Evolutionary conservation across 768 basidiomycete species (phyloP).

Genomic region (Lactarius psammicola): DNA sequence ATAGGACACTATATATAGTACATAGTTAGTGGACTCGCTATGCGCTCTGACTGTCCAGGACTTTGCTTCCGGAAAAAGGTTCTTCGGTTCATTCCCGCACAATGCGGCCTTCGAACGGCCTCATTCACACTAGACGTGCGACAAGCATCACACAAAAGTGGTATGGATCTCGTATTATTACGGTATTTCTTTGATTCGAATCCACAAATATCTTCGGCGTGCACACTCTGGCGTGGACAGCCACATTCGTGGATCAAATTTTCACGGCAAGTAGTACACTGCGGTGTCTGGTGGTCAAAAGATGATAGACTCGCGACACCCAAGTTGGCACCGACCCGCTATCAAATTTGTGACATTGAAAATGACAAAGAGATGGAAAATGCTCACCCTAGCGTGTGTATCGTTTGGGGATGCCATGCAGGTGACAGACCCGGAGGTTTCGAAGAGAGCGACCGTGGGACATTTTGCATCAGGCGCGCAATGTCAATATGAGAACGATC

Average conservation of each 20-base stretch:
- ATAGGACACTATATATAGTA: too few relatives aligned
- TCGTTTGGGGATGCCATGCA: too few relatives aligned
- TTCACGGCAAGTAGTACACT: not conserved
- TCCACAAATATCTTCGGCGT: not conserved
- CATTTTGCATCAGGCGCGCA: not conserved
- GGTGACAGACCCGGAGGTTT: not conserved
- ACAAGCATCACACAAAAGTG: not conserved
- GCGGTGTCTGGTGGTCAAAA: not conserved
- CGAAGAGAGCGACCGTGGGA: not conserved
- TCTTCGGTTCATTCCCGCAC: too few relatives aligned
- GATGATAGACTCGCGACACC: not conserved
- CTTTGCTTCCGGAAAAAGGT: not conserved
- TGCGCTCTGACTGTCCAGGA: too few relatives aligned
- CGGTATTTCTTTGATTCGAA: not conserved
- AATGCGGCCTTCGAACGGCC: too few relatives aligned
- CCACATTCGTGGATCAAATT: not conserved
- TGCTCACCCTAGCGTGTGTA: too few relatives aligned
- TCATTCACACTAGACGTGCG: too few relatives aligned
- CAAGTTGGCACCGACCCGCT: not conserved
- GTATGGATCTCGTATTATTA: too few relatives aligned
- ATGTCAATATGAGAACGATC: not conserved
- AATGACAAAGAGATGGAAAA: not conserved
- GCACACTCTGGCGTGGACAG: not conserved
- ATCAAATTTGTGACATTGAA: not conserved
- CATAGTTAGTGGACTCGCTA: too few relatives aligned